These are phyloP conservation scores for Pyrus bretschneideri DNA, from an alignment of 306 rosid species.

Conservation along the genomic window DNA sequence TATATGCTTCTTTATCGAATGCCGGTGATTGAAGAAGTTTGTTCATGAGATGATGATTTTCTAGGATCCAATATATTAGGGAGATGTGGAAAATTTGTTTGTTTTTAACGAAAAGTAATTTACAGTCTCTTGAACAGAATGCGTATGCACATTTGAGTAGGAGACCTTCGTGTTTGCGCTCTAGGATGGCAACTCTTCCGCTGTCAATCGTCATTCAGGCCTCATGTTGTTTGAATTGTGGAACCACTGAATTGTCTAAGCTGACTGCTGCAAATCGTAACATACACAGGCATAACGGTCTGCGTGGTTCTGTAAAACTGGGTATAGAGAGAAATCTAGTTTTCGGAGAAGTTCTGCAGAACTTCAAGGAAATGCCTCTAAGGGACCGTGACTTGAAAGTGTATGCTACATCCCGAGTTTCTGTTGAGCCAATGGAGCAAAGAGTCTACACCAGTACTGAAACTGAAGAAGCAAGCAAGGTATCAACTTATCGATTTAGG, in stretches of 20 bases:
- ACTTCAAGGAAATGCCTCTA: background rate
- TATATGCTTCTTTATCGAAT: background rate
- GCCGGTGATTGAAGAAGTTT: background rate
- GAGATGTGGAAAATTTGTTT: background rate
- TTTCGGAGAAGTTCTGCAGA: slow-evolving; percentile 18
- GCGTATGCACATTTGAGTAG: background rate
- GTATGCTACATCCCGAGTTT: slow-evolving; percentile 38
- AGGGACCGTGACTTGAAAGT: slow-evolving; percentile 24
- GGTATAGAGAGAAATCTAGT: slow-evolving; percentile 24
- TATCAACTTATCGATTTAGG: slow-evolving; percentile 57
- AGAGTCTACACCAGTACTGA: slow-evolving; percentile 17
- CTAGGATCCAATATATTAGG: background rate
- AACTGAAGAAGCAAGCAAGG: slow-evolving; percentile 30
- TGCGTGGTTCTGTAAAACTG: slow-evolving; percentile 23
- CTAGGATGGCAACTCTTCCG: slow-evolving; percentile 48
- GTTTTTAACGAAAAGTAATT: background rate
- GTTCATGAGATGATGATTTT: background rate
- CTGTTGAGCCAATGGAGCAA: slow-evolving; percentile 32
- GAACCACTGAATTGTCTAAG: slow-evolving; percentile 18
- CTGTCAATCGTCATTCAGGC: slow-evolving; percentile 27
- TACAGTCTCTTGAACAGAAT: slow-evolving; percentile 1
- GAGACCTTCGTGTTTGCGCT: slow-evolving; percentile 2
- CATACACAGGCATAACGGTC: slow-evolving; percentile 13
- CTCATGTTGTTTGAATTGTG: slow-evolving; percentile 14
- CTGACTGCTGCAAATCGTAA: slow-evolving; percentile 20